A percentile compares a stretch with the other conserved stretches of the same genome.
These are phyloP conservation scores for Cystobasidium slooffiae DNA, from an alignment of 1,284 basidiomycete genomes.

Conservation along the genomic window DNA sequence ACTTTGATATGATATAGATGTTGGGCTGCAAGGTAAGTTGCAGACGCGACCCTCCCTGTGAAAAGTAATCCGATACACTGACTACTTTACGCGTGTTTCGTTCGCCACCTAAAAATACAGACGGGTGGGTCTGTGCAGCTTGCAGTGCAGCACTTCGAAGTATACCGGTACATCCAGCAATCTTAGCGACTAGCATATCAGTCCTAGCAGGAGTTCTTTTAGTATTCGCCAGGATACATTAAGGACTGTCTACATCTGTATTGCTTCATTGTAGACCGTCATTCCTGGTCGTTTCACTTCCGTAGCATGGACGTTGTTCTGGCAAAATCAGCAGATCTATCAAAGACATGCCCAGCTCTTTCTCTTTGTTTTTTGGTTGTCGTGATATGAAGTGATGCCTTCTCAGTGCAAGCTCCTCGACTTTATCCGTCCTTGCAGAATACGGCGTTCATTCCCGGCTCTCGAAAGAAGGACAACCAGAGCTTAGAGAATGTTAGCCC, in stretches of 20 bases:
- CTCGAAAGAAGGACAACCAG: too few relatives aligned
- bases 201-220: conserved; percentile 7
- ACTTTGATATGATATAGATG: conserved; percentile 10
- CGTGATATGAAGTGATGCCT: too few relatives aligned
- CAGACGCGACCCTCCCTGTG: background rate
- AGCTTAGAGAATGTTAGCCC: background rate
- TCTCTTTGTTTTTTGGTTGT: too few relatives aligned
- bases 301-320: background rate
- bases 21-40: conserved; percentile 16
- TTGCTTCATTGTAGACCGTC: background rate
- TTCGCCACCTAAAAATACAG: background rate
- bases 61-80: background rate
- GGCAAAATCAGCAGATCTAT: background rate
- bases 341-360: background rate
- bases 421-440: too few relatives aligned
- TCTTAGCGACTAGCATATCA: conserved; percentile 21
- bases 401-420: too few relatives aligned
- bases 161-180: conserved; percentile 28
- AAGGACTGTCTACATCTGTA: background rate
- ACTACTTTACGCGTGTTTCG: background rate
- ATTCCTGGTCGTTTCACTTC: background rate
- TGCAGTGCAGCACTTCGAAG: conserved; percentile 30
- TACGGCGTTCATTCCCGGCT: too few relatives aligned
- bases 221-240: conserved; percentile 8
- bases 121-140: conserved; percentile 39